Conservation (phyloP, 495 filamentous ascomycete species). For the Bombardia bombarda region DNA sequence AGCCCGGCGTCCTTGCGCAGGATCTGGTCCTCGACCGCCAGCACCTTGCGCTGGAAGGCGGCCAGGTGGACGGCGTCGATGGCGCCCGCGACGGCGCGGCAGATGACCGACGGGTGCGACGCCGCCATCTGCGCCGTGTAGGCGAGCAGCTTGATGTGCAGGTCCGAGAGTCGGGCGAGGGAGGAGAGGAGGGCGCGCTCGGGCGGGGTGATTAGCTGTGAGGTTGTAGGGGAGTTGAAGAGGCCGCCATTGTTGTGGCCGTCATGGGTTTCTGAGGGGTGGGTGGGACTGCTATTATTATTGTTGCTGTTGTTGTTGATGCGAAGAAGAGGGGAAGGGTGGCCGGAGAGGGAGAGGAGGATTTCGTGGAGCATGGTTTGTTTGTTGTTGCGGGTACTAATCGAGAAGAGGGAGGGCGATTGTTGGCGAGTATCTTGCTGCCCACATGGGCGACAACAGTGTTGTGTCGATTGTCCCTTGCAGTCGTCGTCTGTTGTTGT, state of each 20-base stretch:
- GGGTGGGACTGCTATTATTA: constrained; percentile 26
- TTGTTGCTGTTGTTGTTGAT: constrained; percentile 26
- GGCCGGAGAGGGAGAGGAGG: constrained; percentile 86
- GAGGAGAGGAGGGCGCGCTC: constrained; percentile 75
- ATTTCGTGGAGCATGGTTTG: constrained; percentile 90
- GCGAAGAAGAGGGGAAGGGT: constrained; percentile 78
- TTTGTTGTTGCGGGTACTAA: neutral
- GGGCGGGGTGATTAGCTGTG: constrained; percentile 57
- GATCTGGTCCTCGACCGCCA: constrained; percentile 74
- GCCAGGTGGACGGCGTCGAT: constrained; percentile 67
- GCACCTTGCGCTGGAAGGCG: constrained; percentile 71
- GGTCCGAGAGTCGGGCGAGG: constrained; percentile 63
- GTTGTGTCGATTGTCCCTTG: constrained; percentile 17
- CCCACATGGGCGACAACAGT: constrained; percentile 1
- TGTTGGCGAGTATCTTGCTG: neutral
- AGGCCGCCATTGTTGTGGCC: constrained; percentile 20
- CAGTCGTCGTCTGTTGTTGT: neutral
- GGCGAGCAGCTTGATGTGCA: constrained; percentile 61
- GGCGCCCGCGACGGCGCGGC: constrained; percentile 77
- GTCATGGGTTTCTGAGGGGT: too few relatives aligned
- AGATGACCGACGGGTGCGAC: constrained; percentile 67
- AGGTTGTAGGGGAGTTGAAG: constrained; percentile 23
- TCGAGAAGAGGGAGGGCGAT: neutral
- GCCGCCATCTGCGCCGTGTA: constrained; percentile 57
- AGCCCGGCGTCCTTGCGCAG: constrained; percentile 59